Base-by-base conservation (phyloP, 129 eudicot genomes). In the Glebionis coronaria region DNA sequence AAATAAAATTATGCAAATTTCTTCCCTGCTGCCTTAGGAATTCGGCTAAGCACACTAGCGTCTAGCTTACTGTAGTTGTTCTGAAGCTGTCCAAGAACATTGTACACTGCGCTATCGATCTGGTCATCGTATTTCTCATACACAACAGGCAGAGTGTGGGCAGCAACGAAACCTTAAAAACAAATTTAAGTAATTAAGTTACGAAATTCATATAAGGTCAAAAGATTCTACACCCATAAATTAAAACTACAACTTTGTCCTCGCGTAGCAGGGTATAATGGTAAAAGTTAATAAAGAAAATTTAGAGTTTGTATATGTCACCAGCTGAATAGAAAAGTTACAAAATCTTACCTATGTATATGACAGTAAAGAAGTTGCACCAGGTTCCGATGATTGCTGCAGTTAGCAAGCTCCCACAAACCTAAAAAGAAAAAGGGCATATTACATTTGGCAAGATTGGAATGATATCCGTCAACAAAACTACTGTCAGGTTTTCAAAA, bases 311-410 rank as follows among this genome's bases (percentile, higher is more conserved):
- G 42, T 35, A 35, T 8, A 35, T 35, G 42, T 35, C 42, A 35
- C 7, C 52, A 67, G 11, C 31, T 49, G 60, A 16, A 65, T 31
- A 53, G 12, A 40, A 18, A 15, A 1, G 23, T 13, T 35, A 29
- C 9, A 59, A 38, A 45, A 38, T 46, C 84, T 80, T 72, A 88
- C 98, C 96, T 11, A 86, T 68, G 61, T 85, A 92, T 42, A 84
- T 19, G 8, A 92, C 84, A 51, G 96, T 88, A 76, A 79, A 70
- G 56, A 92, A 92, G 72, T 92, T 92, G 81, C 84, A 92, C 87
- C 95, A 92, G 87, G 91, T 83, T 71, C 95, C 95, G 6, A 88
- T 70, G 9, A 92, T 82, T 49, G 98, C 89, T 55, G 87, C 91
- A 65, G 79, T 80, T 71, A 79, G 75, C 85, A 92, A 82, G 74